Evolutionary conservation across 495 filamentous ascomycete genomes (phyloP).

Genomic region (Xylaria cubensis): DNA sequence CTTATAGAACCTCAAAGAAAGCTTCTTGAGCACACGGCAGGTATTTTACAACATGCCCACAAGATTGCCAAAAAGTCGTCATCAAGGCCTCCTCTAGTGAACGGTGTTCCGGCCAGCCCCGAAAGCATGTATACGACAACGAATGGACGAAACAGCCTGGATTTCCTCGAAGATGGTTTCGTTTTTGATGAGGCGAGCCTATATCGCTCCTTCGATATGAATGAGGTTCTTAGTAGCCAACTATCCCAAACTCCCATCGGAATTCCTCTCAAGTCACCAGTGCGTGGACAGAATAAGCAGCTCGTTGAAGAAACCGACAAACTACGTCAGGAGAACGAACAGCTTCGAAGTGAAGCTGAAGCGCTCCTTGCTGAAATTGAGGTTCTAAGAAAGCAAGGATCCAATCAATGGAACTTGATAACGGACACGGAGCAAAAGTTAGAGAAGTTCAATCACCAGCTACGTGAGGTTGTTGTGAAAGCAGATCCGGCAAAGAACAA

Average conservation of each 20-base stretch:
- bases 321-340: conserved; percentile 48
- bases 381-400: conserved; percentile 38
- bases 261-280: conserved; percentile 54
- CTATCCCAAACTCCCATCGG: conserved; percentile 48
- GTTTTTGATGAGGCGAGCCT: conserved; percentile 83
- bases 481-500: conserved; percentile 58
- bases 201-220: conserved; percentile 73
- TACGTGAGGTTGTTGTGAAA: conserved; percentile 71
- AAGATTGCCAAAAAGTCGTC: conserved; percentile 52
- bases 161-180: conserved; percentile 53
- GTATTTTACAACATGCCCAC: conserved; percentile 87
- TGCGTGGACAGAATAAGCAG: conserved; percentile 52
- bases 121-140: conserved; percentile 69
- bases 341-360: conserved; percentile 46
- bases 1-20: conserved; percentile 72
- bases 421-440: conserved; percentile 71
- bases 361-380: conserved; percentile 41
- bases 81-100: conserved; percentile 53
- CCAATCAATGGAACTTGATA: conserved; percentile 47
- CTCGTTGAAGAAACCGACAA: conserved; percentile 50
- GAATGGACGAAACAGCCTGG: conserved; percentile 58
- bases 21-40: conserved; percentile 89
- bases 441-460: conserved; percentile 71
- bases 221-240: conserved; percentile 55
- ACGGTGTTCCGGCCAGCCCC: conserved; percentile 68